Evolutionary conservation across 2,329 filamentous ascomycete genomes (phyloP), one percentile per base, ranked within the genome.

Genomic region (Teratosphaeria pseudoeucalypti): DNA sequence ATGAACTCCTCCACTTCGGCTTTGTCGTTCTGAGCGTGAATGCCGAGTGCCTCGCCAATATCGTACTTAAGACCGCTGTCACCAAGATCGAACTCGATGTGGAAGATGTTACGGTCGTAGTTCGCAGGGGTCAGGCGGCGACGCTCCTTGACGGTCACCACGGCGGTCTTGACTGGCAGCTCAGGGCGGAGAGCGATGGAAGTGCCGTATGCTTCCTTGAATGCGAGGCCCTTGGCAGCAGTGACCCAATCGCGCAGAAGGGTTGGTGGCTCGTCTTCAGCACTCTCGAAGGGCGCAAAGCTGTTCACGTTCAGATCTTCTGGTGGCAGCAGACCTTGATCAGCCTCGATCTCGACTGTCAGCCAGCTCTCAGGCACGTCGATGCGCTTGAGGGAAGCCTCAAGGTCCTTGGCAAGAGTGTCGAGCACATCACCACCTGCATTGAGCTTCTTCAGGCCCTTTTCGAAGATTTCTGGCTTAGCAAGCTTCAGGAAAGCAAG

Each of bases 21-120:
- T 54, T 86, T 81, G 73, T 97, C 87, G 75, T 99, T 99, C 76
- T 97, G 90, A 6, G 91, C 90, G 74, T 99, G 94, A 63, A 99
- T 92, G 65, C 94, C 94, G 19, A 99, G 86, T 54, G 94, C 94
- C 78, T 99, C 94, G 60, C 94, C 94, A 69, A 99, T 97, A 72
- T 95, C 90, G 78, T 99, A 99, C 52, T 85, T 96, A 64, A 99
- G 85, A 47, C 92, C 92, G 37, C 92, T 95, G 69, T 87, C 77
- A 62, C 92, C 92, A 27, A 99, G 84, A 71, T 97, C 94, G 70
- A 99, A 99, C 77, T 99, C 94, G 63, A 99, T 97, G 78, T 99
- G 94, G 87, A 99, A 99, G 76, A 99, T 97, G 81, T 99, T 96
- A 68, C 94, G 90, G 75, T 97, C 92, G 72, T 99, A 99, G 34